Evolutionary conservation across 345 rosid species (phyloP).

Genomic region (Pistacia vera): DNA sequence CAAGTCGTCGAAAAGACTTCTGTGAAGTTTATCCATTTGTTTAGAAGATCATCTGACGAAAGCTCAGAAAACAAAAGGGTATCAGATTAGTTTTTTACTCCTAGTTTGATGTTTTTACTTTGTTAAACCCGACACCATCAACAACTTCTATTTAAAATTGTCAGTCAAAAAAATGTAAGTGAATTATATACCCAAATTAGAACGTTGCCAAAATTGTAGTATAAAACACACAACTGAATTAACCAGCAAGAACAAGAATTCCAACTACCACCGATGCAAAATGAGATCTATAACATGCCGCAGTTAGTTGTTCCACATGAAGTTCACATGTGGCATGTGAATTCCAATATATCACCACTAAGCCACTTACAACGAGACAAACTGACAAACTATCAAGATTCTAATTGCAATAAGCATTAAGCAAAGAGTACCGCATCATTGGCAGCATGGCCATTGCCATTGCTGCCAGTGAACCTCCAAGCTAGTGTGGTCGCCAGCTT

Average conservation of each 20-base stretch:
- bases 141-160: not conserved
- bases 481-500: slow-evolving; percentile 78
- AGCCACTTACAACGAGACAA: not conserved
- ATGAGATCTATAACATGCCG: slow-evolving; percentile 23
- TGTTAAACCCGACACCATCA: not conserved
- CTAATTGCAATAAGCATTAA: not conserved
- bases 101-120: not conserved
- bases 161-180: not conserved
- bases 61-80: too few species aligned
- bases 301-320: not conserved
- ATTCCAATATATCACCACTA: not conserved
- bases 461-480: slow-evolving; percentile 82
- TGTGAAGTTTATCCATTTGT: too few species aligned
- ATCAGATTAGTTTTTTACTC: too few species aligned
- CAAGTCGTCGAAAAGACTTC: too few species aligned
- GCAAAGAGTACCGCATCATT: slow-evolving; percentile 56
- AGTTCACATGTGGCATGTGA: not conserved
- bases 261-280: not conserved
- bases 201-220: not conserved
- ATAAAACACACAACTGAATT: not conserved
- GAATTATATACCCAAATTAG: not conserved
- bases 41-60: too few species aligned
- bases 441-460: slow-evolving; percentile 72
- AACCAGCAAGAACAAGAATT: not conserved
- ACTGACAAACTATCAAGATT: not conserved